Base-by-base conservation (phyloP, 169 alveolate species). In the Plasmodium gaboni region DNA sequence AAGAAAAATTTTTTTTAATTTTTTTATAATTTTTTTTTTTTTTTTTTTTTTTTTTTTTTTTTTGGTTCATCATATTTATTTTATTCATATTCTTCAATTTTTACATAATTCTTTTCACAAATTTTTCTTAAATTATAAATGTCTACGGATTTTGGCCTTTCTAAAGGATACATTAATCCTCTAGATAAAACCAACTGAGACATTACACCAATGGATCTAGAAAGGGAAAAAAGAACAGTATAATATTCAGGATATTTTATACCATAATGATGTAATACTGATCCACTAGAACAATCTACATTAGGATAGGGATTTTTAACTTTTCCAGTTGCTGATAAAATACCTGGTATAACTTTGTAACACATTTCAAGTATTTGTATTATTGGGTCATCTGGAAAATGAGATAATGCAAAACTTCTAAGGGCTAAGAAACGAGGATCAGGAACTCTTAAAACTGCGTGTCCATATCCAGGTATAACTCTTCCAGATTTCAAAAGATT, bases 391-490 rank as follows among this genome's bases (percentile, higher is more conserved):
- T 96, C 94, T 46, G 94, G 94, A 78, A 97, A 93, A 88, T 96
- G 87, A 80, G 91, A 89, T 67, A 94, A 93, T 22, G 98, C 98
- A 93, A 97, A 98, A 64, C 96, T 95, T 50, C 95, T 91, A 73
- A 92, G 76, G 24, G 95, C 96, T n/a, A 88, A 69, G 71, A 92
- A 96, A 88, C 99, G 95, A 38, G 99, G 99, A 91, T 98, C 99
- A 12, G 99, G 96, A 42, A 96, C 96, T 89, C 99, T 95, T 42
- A 98, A 94, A 19, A 98, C 99, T 10, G 99, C 99, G 89, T 98
- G 99, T 7, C 99, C 99, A 83, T 95, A 98, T 24, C 99, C 99
- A 28, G 99, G 99, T 1, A 98, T 97, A 13, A 97, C 99, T 72
- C 93, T 94, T 22, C 98, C 98, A 17, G 92, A 71, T 32, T 78